Evolutionary conservation across 129 eudicot genomes (phyloP).

Genomic region (Lactuca sativa): DNA sequence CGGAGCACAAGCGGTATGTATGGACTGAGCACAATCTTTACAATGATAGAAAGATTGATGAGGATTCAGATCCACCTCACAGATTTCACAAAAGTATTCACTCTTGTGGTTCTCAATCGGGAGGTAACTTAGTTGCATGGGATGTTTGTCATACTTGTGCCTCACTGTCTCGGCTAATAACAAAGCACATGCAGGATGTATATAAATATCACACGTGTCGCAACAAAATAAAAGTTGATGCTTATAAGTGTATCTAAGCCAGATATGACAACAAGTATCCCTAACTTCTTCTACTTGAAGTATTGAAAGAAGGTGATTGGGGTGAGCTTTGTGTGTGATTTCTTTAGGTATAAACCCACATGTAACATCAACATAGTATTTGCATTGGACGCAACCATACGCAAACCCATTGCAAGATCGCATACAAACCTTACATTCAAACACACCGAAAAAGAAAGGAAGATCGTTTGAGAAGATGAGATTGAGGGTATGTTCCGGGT

Average conservation of each 20-base stretch:
- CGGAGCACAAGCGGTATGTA: too few relatives aligned
- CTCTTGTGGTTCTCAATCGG: conserved; percentile 1
- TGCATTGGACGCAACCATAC: not conserved
- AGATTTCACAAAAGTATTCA: too few relatives aligned
- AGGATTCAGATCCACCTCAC: too few relatives aligned
- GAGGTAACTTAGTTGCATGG: conserved; percentile 5
- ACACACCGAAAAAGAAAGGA: not conserved
- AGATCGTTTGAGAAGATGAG: not conserved
- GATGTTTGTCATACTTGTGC: conserved; percentile 8
- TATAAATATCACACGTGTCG: not conserved
- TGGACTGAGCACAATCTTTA: too few relatives aligned
- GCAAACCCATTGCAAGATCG: not conserved
- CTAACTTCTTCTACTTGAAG: fast-evolving
- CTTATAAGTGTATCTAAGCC: fast-evolving
- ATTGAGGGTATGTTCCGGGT: conserved; percentile 2
- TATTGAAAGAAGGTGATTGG: not conserved
- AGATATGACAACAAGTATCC: not conserved
- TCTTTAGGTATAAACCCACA: not conserved
- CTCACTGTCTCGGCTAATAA: not conserved
- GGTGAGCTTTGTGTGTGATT: conserved; percentile 7
- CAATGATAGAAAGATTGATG: too few relatives aligned
- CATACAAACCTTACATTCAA: not conserved
- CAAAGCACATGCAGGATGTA: conserved; percentile 2
- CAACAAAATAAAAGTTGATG: not conserved
- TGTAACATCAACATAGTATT: not conserved